phyloP scores from a whole-genome alignment of 768 basidiomycete species.

The Amanita rimosa region DNA sequence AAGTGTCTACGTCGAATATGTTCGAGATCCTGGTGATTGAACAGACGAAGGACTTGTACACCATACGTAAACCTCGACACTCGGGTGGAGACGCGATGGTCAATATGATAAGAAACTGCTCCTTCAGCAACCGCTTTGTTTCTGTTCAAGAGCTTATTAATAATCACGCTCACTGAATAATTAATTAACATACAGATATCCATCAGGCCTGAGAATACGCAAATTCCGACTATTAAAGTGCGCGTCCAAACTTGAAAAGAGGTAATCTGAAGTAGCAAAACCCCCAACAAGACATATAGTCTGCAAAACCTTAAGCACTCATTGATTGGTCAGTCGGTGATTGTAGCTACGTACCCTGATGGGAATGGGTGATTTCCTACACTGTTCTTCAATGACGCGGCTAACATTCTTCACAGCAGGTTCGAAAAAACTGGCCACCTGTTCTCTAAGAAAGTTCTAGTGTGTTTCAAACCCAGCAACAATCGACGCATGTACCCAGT shows the following conservation, averaged over 20 bases:
- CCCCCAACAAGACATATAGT: constrained; percentile 40
- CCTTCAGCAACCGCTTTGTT: constrained; percentile 18
- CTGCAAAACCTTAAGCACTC: constrained; percentile 9
- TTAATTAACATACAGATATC: constrained; percentile 27
- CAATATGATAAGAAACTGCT: constrained; percentile 14
- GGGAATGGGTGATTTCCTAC: neutral
- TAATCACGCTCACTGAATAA: neutral
- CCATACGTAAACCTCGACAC: constrained; percentile 14
- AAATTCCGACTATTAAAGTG: constrained; percentile 23
- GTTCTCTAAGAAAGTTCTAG: too few species aligned
- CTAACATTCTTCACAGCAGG: constrained; percentile 1
- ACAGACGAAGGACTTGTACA: neutral
- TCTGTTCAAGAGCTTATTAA: constrained; percentile 3
- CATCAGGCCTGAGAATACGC: constrained; percentile 30
- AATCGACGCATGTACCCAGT: neutral
- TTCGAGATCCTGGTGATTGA: neutral
- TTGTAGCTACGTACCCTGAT: constrained; percentile 5
- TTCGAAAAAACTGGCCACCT: constrained; percentile 4
- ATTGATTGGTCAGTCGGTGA: neutral
- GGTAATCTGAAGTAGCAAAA: constrained; percentile 38
- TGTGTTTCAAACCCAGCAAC: neutral
- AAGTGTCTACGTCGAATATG: neutral
- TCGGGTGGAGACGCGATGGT: constrained; percentile 13
- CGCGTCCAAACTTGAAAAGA: constrained; percentile 28
- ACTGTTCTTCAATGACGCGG: neutral